Conservation (phyloP, 306 rosid species). For the Betula pendula region DNA sequence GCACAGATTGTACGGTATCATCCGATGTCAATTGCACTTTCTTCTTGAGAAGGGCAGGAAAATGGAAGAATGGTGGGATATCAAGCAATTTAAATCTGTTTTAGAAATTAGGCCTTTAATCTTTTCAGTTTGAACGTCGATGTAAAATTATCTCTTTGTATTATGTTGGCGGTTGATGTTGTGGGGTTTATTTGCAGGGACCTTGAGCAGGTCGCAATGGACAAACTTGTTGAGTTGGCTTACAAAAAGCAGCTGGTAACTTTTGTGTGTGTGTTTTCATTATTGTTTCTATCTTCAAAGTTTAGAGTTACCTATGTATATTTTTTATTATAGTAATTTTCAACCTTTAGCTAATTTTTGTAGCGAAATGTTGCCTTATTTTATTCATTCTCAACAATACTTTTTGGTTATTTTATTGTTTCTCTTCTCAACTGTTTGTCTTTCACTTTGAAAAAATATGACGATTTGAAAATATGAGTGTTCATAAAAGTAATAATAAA, state of each 20-base stretch:
- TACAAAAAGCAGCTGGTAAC: conserved; percentile 84
- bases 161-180: conserved; percentile 25
- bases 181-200: conserved; percentile 43
- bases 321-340: not conserved
- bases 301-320: not conserved
- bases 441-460: too few species aligned
- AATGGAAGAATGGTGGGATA: conserved; percentile 55
- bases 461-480: too few species aligned
- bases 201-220: conserved; percentile 81
- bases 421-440: too few species aligned
- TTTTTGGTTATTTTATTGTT: too few species aligned
- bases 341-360: not conserved
- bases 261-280: conserved; percentile 6
- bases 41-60: conserved; percentile 63
- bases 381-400: too few species aligned
- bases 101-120: conserved; percentile 11
- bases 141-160: conserved; percentile 12
- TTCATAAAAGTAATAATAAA: too few species aligned
- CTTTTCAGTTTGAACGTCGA: not conserved
- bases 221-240: conserved; percentile 69
- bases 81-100: conserved; percentile 18
- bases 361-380: too few species aligned
- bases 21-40: too few species aligned
- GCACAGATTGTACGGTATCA: too few species aligned
- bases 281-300: conserved; percentile 6